Base-by-base conservation (phyloP, 352 stramenopile genomes). In the Phytopythium kandeliae region DNA sequence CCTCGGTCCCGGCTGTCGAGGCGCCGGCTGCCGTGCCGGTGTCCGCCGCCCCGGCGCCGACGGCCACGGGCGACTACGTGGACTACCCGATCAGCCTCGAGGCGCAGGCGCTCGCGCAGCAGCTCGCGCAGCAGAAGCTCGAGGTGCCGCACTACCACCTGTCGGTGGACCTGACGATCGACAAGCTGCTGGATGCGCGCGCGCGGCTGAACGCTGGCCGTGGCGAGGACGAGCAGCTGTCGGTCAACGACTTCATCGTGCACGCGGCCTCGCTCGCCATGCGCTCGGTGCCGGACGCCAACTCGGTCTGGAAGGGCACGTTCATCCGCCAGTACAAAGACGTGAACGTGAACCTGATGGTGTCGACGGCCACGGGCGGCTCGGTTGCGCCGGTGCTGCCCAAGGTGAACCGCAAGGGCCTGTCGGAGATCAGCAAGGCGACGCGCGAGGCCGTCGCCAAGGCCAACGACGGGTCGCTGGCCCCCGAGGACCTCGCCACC, bases 221-320 rank as follows among this genome's bases (percentile, higher is more conserved):
- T 55, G 72, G 82, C 28, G 97, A 96, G 80, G 73, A 89, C 53
- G 57, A 80, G 66, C 50, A 99, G 65, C 85, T 99, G 21, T 98
- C 92, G 10, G 96, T 99, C 43, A 99, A 99, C 71, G 97, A 99
- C 67, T 90, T 99, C 58, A 83, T 99, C 48, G 95, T 99, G 57
- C 96, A 96, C 51, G 93, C 93, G 28, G 93, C 81, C 16, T 97
- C 96, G 36, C 74, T 99, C 42, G 96, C 97, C 12, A 92, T 99
- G 58, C 81, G 94, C 55, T 97, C 99, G 72, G 89, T 99, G 38
- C 97, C 96, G 6, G 88, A 97, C 58, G 89, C 81, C 47, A 92
- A 92, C 73, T 97, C 66, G 58, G 73, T 70, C 55, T 94, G 77
- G 78, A 82, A 88, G 60, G 77, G 83, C 60, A 89, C 74, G 55